A percentile compares a stretch with the other conserved stretches of the same genome.
Conservation (phyloP, 768 basidiomycete genomes). For the Kwoniella sp. region DNA sequence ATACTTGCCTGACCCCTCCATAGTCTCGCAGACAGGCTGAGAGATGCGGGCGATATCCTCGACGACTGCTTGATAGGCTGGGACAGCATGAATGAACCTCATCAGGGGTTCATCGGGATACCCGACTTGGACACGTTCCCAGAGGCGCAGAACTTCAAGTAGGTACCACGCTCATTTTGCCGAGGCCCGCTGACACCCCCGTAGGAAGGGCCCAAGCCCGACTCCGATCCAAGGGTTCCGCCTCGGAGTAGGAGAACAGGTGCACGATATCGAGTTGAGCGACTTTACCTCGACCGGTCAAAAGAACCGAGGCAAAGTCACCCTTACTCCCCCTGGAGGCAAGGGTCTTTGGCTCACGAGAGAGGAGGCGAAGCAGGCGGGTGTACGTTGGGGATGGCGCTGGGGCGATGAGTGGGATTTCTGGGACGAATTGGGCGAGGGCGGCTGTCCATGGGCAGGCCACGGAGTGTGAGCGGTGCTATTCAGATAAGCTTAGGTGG, state of each 20-base stretch:
- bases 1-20: background rate
- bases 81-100: slow-evolving; percentile 95
- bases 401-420: slow-evolving; percentile 55
- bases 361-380: slow-evolving; percentile 38
- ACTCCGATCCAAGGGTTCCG: slow-evolving; percentile 77
- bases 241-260: slow-evolving; percentile 75
- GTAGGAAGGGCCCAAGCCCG: slow-evolving; percentile 83
- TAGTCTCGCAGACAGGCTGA: slow-evolving; percentile 65
- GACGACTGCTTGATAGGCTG: slow-evolving; percentile 91
- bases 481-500: background rate
- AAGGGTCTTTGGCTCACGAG: slow-evolving; percentile 70
- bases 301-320: slow-evolving; percentile 64
- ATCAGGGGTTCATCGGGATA: slow-evolving; percentile 73
- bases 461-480: slow-evolving; percentile 40
- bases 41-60: slow-evolving; percentile 67
- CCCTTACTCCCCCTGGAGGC: slow-evolving; percentile 74
- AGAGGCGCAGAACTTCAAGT: slow-evolving; percentile 57
- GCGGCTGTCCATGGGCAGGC: slow-evolving; percentile 55
- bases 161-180: background rate
- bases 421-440: slow-evolving; percentile 57
- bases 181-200: slow-evolving; percentile 12
- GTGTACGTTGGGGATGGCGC: slow-evolving; percentile 75
- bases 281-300: slow-evolving; percentile 77
- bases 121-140: slow-evolving; percentile 66
- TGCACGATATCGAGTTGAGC: slow-evolving; percentile 77